Evolutionary conservation across 2,329 filamentous ascomycete species (phyloP).

Genomic region (Apiospora kogelbergensis): DNA sequence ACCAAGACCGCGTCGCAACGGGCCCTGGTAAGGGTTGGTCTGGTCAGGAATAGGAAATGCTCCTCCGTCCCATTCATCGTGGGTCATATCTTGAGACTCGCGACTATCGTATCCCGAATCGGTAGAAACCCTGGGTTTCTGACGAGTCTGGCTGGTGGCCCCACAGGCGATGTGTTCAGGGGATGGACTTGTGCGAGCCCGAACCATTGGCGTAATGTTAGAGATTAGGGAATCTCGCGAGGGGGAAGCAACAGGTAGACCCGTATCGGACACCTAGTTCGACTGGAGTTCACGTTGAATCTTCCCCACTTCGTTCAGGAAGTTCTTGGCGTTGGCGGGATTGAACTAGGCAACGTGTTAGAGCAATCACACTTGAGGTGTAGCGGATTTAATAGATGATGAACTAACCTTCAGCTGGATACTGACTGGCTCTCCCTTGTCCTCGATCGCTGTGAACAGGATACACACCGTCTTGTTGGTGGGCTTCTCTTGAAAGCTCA

Average conservation of each 20-base stretch:
- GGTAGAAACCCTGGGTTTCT: not conserved
- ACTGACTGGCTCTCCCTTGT: constrained; percentile 52
- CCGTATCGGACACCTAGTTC: constrained; percentile 23
- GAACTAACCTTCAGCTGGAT: constrained; percentile 60
- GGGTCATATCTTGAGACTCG: not conserved
- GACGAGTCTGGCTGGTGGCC: not conserved
- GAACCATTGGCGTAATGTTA: not conserved
- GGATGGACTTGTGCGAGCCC: not conserved
- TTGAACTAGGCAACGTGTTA: constrained; percentile 45
- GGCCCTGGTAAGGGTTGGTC: not conserved
- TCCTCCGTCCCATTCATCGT: not conserved
- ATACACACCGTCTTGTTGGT: constrained; percentile 71
- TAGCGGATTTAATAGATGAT: not conserved
- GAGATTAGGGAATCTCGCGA: not conserved
- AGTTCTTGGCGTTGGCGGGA: constrained; percentile 51
- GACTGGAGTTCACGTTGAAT: constrained; percentile 52
- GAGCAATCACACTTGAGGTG: not conserved
- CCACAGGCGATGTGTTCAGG: not conserved
- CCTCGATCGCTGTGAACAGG: constrained; percentile 64
- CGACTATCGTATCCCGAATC: not conserved
- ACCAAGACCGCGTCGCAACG: not conserved
- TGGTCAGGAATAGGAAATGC: not conserved
- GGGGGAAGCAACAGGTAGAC: not conserved
- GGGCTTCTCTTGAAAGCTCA: constrained; percentile 78
- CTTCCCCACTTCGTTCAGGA: constrained; percentile 48